Conservation (phyloP, 345 rosid genomes). For the Atalantia buxifolia region DNA sequence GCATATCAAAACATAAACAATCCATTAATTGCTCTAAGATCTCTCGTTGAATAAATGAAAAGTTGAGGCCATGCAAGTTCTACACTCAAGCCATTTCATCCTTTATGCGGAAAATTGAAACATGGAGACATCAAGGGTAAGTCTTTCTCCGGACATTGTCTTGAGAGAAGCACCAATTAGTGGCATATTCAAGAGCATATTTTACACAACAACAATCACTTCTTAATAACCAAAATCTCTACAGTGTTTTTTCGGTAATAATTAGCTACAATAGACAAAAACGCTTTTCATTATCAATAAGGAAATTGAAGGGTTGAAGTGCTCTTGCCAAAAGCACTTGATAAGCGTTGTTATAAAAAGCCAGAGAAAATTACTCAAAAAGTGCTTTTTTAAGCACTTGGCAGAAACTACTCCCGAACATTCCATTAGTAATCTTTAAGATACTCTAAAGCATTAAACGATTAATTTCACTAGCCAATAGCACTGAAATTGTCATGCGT, state of each 20-base stretch:
- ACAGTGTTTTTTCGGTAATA: neutral
- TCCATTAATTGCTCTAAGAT: neutral
- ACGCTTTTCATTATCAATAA: neutral
- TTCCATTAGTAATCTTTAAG: neutral
- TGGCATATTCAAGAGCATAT: neutral
- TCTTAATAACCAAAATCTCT: neutral
- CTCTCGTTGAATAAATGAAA: neutral
- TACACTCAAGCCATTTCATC: neutral
- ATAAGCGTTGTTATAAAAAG: neutral
- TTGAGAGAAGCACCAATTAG: neutral
- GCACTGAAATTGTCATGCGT: neutral
- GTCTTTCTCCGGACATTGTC: neutral
- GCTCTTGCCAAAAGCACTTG: neutral
- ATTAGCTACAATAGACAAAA: neutral
- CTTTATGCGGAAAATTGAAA: neutral
- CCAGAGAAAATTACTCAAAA: neutral
- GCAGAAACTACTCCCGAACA: neutral
- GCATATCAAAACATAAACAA: neutral
- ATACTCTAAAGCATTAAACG: neutral
- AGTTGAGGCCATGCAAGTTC: neutral
- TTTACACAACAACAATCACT: neutral
- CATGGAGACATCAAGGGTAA: neutral
- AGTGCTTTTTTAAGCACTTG: neutral
- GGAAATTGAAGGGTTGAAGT: neutral
- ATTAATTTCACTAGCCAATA: neutral